Evolutionary conservation across 2,329 filamentous ascomycete species (phyloP).

Genomic region (Monilinia aucupariae): DNA sequence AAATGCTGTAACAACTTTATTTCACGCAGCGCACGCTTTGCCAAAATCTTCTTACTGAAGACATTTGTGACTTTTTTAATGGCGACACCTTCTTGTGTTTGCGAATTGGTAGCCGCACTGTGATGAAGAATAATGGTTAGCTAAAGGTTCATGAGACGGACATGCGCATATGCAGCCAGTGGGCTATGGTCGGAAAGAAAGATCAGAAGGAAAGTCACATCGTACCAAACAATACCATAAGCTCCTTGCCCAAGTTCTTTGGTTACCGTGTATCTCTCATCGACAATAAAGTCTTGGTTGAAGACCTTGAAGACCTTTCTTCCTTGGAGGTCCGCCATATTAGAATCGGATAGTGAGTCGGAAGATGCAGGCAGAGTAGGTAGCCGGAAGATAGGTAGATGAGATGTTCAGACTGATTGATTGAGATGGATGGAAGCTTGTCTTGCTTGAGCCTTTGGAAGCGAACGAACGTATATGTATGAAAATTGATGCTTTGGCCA

Average conservation of each 20-base stretch:
- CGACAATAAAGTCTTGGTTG: slow-evolving; percentile 98
- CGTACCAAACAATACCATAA: slow-evolving; percentile 96
- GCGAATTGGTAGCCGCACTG: slow-evolving; percentile 87
- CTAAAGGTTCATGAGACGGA: slow-evolving; percentile 27
- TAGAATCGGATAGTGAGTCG: slow-evolving; percentile 2
- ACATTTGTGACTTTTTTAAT: slow-evolving; percentile 99
- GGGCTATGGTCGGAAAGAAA: background rate
- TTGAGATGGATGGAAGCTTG: too few relatives aligned
- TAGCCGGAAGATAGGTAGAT: too few relatives aligned
- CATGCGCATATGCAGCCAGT: slow-evolving; percentile 8
- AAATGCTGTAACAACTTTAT: slow-evolving; percentile 99
- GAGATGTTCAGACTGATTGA: background rate
- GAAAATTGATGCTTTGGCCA: too few relatives aligned
- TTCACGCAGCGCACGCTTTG: slow-evolving; percentile 94
- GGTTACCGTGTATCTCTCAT: slow-evolving; percentile 96
- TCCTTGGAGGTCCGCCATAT: slow-evolving; percentile 41
- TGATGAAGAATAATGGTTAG: slow-evolving; percentile 22
- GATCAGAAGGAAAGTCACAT: slow-evolving; percentile 26
- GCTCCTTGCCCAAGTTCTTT: slow-evolving; percentile 98
- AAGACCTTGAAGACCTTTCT: slow-evolving; percentile 99
- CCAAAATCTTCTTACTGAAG: slow-evolving; percentile 99
- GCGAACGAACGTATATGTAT: too few relatives aligned
- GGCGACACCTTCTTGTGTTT: slow-evolving; percentile 87
- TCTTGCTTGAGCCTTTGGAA: too few relatives aligned
- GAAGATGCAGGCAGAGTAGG: background rate